Evolutionary conservation across 2,329 filamentous ascomycete genomes (phyloP).

Genomic region (Metarhizium brunneum): DNA sequence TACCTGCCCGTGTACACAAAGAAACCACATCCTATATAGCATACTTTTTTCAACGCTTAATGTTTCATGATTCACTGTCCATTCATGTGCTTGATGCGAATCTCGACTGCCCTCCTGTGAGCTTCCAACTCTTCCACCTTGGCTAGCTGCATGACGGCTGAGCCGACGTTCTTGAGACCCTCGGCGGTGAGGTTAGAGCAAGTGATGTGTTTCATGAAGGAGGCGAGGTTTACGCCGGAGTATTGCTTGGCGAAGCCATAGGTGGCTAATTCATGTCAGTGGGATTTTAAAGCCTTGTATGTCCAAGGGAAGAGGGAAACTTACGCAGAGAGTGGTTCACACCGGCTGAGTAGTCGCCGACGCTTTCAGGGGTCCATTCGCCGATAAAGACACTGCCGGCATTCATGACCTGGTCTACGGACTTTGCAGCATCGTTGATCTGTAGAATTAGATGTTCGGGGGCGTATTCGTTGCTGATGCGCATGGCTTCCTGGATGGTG

Average conservation of each 20-base stretch:
- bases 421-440: constrained; percentile 63
- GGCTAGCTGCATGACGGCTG: constrained; percentile 88
- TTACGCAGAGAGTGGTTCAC: constrained; percentile 96
- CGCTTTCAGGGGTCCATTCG: constrained; percentile 93
- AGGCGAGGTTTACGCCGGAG: constrained; percentile 90
- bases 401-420: constrained; percentile 76
- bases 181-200: constrained; percentile 82
- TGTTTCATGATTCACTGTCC: constrained; percentile 14
- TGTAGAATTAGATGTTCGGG: constrained; percentile 96
- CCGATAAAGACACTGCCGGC: constrained; percentile 95
- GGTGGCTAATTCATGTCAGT: constrained; percentile 52
- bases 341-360: constrained; percentile 95
- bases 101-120: constrained; percentile 81
- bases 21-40: background rate
- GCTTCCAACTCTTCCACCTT: constrained; percentile 92
- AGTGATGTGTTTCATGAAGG: constrained; percentile 97
- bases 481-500: constrained; percentile 63
- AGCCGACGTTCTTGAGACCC: constrained; percentile 75
- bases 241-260: constrained; percentile 99
- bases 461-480: constrained; percentile 85
- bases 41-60: background rate
- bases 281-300: background rate
- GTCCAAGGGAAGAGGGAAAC: constrained; percentile 28
- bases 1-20: background rate
- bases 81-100: constrained; percentile 54